phyloP scores from a whole-genome alignment of 148 eudicot species.

The Chenopodium suecicum region DNA sequence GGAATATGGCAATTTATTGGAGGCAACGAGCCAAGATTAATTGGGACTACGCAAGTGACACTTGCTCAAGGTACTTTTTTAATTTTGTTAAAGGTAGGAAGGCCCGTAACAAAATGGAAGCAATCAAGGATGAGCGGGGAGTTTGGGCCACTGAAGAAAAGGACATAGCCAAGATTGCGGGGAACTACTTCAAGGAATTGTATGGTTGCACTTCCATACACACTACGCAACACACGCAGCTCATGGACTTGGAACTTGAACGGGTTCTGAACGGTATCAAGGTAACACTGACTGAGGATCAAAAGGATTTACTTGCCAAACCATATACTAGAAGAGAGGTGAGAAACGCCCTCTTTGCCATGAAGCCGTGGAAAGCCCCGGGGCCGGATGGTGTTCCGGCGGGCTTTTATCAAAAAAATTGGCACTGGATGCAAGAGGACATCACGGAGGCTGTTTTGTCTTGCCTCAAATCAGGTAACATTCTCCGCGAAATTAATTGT shows the following conservation, averaged over 20 bases:
- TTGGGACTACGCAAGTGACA: not conserved
- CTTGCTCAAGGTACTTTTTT: not conserved
- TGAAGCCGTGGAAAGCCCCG: not conserved
- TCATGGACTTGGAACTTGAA: too few species aligned
- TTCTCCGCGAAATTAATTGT: not conserved
- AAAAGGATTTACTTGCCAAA: too few species aligned
- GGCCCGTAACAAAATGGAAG: not conserved
- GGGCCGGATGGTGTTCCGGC: not conserved
- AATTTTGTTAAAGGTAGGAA: not conserved
- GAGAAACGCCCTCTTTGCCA: not conserved
- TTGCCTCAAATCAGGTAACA: not conserved
- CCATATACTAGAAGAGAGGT: not conserved
- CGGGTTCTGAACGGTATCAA: not conserved
- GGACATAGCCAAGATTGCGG: not conserved
- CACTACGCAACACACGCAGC: too few species aligned
- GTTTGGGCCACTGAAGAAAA: not conserved
- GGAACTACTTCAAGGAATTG: too few species aligned
- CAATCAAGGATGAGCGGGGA: not conserved
- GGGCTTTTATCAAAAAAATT: not conserved
- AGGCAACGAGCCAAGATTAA: not conserved
- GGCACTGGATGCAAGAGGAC: not conserved
- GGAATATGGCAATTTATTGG: not conserved
- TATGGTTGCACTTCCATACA: too few species aligned
- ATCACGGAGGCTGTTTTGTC: not conserved
- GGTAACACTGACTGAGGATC: not conserved